phyloP scores from a whole-genome alignment of 495 filamentous ascomycete genomes.

The Trichocladium uniseriatum region DNA sequence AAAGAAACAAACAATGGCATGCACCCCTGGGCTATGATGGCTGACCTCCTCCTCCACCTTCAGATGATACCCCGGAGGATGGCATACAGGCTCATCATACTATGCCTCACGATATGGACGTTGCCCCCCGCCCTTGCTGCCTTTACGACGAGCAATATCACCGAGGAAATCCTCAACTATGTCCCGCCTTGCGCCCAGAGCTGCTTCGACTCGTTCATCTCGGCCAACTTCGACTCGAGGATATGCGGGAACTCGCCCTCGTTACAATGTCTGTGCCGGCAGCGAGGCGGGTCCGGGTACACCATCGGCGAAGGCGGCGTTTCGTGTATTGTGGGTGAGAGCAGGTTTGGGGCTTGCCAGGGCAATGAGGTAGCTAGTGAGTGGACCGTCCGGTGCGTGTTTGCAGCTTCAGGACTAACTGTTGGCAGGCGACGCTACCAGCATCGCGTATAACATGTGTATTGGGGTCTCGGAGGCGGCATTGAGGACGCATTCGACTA shows the following conservation, averaged over 20 bases:
- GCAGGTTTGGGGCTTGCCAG: slow-evolving; percentile 32
- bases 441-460: slow-evolving; percentile 51
- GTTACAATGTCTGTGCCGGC: slow-evolving; percentile 54
- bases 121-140: slow-evolving; percentile 18
- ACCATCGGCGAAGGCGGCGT: slow-evolving; percentile 62
- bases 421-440: slow-evolving; percentile 22
- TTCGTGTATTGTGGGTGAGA: slow-evolving; percentile 49
- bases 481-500: slow-evolving; percentile 49
- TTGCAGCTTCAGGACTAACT: slow-evolving; percentile 12
- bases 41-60: neutral
- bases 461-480: slow-evolving; percentile 42
- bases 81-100: slow-evolving; percentile 31
- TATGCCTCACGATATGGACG: slow-evolving; percentile 30
- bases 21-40: neutral
- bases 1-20: neutral
- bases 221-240: slow-evolving; percentile 44
- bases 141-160: slow-evolving; percentile 27
- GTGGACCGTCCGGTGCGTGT: neutral
- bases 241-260: slow-evolving; percentile 41
- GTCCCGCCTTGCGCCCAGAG: slow-evolving; percentile 56
- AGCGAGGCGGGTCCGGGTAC: slow-evolving; percentile 49
- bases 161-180: slow-evolving; percentile 35
- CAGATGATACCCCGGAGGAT: slow-evolving; percentile 39
- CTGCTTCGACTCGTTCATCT: slow-evolving; percentile 56
- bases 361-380: slow-evolving; percentile 30